Base-by-base conservation (phyloP, 2,329 filamentous ascomycete species). In the Ilyonectria mors-panacis region DNA sequence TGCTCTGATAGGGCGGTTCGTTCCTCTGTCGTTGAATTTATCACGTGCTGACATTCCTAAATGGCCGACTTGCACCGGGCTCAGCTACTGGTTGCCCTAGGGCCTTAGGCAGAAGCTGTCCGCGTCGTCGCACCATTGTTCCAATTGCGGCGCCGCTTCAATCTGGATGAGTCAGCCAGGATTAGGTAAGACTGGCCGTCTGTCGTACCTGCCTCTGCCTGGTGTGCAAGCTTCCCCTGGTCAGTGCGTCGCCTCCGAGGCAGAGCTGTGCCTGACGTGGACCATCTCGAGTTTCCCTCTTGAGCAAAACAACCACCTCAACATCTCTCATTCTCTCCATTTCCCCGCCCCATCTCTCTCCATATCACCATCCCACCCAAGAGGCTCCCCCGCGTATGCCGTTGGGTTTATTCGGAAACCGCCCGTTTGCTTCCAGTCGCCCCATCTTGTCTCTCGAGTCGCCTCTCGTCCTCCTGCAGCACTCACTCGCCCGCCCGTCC, bases 201-300 rank as follows among this genome's bases (percentile, higher is more conserved):
- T 6, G 13, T 45, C 55, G 51, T 58, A 65, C 63, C 72, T 73
- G 67, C 72, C 70, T 72, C 55, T 50, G 54, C 66, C 48, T 59
- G 58, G 37, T 19, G 33, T 39, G 35, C 15, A 63, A 74, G 73
- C 74, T 75, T 28, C 44, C 55, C 42, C 63, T 73, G 76, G 74
- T 63, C 76, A 68, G 76, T 77, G 76, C 76, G 63, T 66, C 15
- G 55, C 26, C 67, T 72, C 67, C 78, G 75, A 81, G 80, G 78
- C 79, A 81, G 80, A 81, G 79, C 79, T 80, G 75, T 80, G 78
- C 80, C 80, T 85, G 83, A 85, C 83, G 83, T 85, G 83, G 81
- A 84, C 78, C 70, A 70, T 74, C 68, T 75, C 74, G 70, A 78
- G 76, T 73, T 77, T 71, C 68, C 69, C 70, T 67, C 69, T 58